Evolutionary conservation across 106 monocot genomes (phyloP), one percentile per base, ranked within the genome.

Genomic region (Agapanthus africanus): DNA sequence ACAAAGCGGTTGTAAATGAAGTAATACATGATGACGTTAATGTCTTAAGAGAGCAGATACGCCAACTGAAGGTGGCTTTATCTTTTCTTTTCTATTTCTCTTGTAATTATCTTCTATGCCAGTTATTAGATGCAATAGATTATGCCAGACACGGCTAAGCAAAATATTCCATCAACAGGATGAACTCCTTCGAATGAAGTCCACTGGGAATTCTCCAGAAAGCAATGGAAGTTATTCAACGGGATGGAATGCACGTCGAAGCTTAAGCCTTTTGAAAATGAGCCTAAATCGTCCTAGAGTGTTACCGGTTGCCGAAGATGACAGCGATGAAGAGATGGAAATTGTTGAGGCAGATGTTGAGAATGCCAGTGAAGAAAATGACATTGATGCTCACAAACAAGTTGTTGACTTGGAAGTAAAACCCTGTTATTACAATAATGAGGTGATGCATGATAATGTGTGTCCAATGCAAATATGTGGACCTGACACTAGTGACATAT

Each of bases 321-420:
- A 99, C 39, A 85, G 75, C 78, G 97, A 93, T 76, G 99, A 85
- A 70, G 99, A 93, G 65, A 92, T 99, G 99, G 99, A 99, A 75
- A 93, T 90, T 68, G 85, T 83, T 70, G 90, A 93, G 30, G 83
- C 82, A 61, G 92, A 87, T 78, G 77, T 79, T 37, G 87, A 93
- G 73, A 80, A 57, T 56, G 88, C 81, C 7, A 32, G 21, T 71
- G 72, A 76, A 51, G 65, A 74, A 54, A 67, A 51, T 52, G 51
- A 49, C 4, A 35, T 22, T 51, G 19, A 32, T 51, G 64, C 35
- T 14, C 10, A 41, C 44, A 71, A 50, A 44, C 37, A 31, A 68
- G 3, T 39, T 31, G 49, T 18, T 65, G 34, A 65, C 2, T 44
- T 75, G 11, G 54, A 63, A 18, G 39, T 46, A 36, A 37, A 30